Evolutionary conservation across 2,329 filamentous ascomycete species (phyloP).

Genomic region (Anthostomella pinea): DNA sequence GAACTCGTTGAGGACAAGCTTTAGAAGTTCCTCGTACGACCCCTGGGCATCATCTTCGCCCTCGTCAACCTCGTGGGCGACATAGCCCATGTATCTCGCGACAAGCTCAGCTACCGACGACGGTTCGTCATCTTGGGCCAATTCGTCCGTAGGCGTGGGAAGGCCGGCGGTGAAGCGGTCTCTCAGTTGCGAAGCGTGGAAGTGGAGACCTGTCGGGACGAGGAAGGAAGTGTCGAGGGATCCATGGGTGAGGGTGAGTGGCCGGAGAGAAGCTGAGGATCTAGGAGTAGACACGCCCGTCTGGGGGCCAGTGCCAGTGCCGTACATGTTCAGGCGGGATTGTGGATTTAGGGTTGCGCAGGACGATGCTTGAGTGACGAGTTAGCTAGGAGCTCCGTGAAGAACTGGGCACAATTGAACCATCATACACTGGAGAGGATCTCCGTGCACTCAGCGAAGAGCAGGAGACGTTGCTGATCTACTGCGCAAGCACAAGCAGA

Average conservation of each 20-base stretch:
- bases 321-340: conserved; percentile 72
- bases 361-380: background rate
- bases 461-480: too few species aligned
- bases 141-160: conserved; percentile 89
- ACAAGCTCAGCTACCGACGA: conserved; percentile 92
- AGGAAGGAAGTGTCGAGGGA: conserved; percentile 95
- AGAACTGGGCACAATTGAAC: background rate
- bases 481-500: too few species aligned
- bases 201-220: conserved; percentile 92
- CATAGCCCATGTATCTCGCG: conserved; percentile 86
- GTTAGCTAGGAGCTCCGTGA: background rate
- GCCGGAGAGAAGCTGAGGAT: conserved; percentile 87
- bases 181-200: conserved; percentile 91
- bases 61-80: conserved; percentile 85
- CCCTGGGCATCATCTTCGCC: conserved; percentile 87
- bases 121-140: conserved; percentile 98
- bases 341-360: conserved; percentile 23
- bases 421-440: conserved; percentile 20
- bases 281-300: conserved; percentile 96
- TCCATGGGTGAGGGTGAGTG: conserved; percentile 86
- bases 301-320: conserved; percentile 76
- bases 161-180: conserved; percentile 83
- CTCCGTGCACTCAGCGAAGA: conserved; percentile 41
- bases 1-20: conserved; percentile 91
- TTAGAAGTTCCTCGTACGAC: conserved; percentile 88